Evolutionary conservation across 1,284 basidiomycete species (phyloP).

Genomic region (Coniferiporia weirii): DNA sequence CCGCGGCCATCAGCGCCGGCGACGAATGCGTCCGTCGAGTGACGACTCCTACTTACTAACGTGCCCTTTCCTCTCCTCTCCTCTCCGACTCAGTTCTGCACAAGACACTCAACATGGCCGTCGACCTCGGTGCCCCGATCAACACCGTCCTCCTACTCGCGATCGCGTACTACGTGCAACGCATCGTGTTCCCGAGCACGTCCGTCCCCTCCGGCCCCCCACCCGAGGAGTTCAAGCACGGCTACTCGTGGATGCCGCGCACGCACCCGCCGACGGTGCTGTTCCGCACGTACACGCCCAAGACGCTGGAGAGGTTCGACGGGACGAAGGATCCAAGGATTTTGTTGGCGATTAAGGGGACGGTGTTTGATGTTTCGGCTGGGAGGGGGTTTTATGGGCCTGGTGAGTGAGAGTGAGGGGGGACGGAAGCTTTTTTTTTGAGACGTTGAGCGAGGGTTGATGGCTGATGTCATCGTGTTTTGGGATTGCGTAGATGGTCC

Average conservation of each 20-base stretch:
- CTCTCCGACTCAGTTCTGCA: no score
- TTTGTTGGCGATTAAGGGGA: constrained; percentile 80
- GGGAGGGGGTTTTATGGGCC: constrained; percentile 92
- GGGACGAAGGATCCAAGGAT: constrained; percentile 71
- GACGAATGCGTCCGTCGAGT: no score
- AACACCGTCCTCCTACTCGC: constrained; percentile 74
- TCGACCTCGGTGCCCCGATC: constrained; percentile 60
- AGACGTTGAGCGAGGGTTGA: constrained; percentile 3
- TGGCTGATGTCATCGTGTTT: not conserved
- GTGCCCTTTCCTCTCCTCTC: no score
- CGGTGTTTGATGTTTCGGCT: constrained; percentile 87
- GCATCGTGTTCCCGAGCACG: constrained; percentile 61
- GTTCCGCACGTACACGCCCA: constrained; percentile 73
- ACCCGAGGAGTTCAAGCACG: constrained; percentile 67
- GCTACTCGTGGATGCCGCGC: constrained; percentile 85
- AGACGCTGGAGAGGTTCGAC: constrained; percentile 63
- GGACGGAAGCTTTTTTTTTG: not conserved
- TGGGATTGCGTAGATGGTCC: constrained; percentile 62
- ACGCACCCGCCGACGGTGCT: constrained; percentile 72
- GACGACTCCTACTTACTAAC: no score
- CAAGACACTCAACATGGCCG: constrained; percentile 21
- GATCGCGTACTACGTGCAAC: constrained; percentile 72
- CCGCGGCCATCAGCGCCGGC: no score
- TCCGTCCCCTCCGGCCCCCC: constrained; percentile 41
- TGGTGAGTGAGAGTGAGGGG: constrained; percentile 57